phyloP scores from a whole-genome alignment of 2,329 filamentous ascomycete species.

The Exutisphaerella laricina region DNA sequence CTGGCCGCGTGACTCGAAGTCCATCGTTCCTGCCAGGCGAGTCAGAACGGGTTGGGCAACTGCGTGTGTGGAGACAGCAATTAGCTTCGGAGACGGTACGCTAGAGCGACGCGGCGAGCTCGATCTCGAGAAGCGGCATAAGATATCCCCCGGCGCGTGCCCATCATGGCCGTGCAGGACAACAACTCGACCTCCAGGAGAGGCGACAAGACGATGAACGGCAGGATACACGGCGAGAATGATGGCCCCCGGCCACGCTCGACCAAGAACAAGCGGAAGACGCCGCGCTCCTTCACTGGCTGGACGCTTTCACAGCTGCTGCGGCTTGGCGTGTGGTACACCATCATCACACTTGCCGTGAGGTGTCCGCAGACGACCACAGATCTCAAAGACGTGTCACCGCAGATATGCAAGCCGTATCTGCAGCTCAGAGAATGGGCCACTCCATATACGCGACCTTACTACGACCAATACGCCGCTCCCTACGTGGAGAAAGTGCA shows the following conservation, averaged over 20 bases:
- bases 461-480: slow-evolving; percentile 77
- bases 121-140: background rate
- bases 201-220: slow-evolving; percentile 19
- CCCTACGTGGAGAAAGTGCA: slow-evolving; percentile 71
- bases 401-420: slow-evolving; percentile 78
- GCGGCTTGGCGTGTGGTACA: slow-evolving; percentile 76
- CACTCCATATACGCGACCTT: slow-evolving; percentile 72
- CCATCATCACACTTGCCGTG: slow-evolving; percentile 72
- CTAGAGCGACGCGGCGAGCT: background rate
- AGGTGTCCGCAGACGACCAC: slow-evolving; percentile 69
- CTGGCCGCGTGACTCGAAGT: no score
- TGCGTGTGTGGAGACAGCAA: background rate
- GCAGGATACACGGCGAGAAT: slow-evolving; percentile 10
- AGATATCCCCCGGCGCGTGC: background rate
- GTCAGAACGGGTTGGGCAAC: no score
- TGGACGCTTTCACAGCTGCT: slow-evolving; percentile 27
- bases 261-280: slow-evolving; percentile 14
- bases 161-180: slow-evolving; percentile 6
- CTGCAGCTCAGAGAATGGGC: slow-evolving; percentile 59
- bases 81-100: background rate
- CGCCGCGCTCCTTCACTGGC: slow-evolving; percentile 15
- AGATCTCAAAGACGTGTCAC: slow-evolving; percentile 62
- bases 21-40: no score
- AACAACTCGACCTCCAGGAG: background rate
- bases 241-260: slow-evolving; percentile 10